Evolutionary conservation across 2,329 filamentous ascomycete species (phyloP).

Genomic region (Calonectria crousiana): DNA sequence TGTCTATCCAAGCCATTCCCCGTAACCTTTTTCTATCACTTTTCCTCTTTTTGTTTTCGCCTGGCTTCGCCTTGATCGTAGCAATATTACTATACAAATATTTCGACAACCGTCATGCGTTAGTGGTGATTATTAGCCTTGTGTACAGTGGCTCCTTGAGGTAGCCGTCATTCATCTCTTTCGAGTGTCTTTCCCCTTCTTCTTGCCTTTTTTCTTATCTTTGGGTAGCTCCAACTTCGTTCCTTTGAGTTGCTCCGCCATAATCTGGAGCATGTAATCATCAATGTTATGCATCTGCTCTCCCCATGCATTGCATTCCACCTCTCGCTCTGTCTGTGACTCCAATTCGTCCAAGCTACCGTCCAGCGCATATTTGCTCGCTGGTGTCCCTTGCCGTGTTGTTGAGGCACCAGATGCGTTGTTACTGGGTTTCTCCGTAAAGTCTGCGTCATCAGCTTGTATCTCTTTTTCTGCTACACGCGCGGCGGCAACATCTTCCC

Average conservation of each 20-base stretch:
- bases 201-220: constrained; percentile 74
- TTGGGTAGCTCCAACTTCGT: constrained; percentile 73
- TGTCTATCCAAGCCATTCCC: constrained; percentile 25
- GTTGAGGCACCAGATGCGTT: constrained; percentile 63
- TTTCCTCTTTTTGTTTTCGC: constrained; percentile 14
- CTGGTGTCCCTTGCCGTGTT: constrained; percentile 65
- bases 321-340: constrained; percentile 50
- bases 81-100: constrained; percentile 26
- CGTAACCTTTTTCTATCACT: constrained; percentile 23
- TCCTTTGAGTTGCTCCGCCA: constrained; percentile 71
- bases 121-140: constrained; percentile 21
- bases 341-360: constrained; percentile 49
- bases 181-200: constrained; percentile 68
- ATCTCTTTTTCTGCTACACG: constrained; percentile 90
- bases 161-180: constrained; percentile 53
- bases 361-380: constrained; percentile 49
- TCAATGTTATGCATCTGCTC: constrained; percentile 73
- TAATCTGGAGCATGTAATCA: constrained; percentile 79
- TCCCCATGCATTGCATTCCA: constrained; percentile 71
- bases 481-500: constrained; percentile 90
- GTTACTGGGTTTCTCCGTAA: constrained; percentile 73
- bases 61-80: constrained; percentile 1
- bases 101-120: constrained; percentile 10
- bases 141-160: constrained; percentile 23
- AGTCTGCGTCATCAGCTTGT: constrained; percentile 87